Evolutionary conservation across 2,329 filamentous ascomycete species (phyloP).

Genomic region (Teratosphaeria destructans): DNA sequence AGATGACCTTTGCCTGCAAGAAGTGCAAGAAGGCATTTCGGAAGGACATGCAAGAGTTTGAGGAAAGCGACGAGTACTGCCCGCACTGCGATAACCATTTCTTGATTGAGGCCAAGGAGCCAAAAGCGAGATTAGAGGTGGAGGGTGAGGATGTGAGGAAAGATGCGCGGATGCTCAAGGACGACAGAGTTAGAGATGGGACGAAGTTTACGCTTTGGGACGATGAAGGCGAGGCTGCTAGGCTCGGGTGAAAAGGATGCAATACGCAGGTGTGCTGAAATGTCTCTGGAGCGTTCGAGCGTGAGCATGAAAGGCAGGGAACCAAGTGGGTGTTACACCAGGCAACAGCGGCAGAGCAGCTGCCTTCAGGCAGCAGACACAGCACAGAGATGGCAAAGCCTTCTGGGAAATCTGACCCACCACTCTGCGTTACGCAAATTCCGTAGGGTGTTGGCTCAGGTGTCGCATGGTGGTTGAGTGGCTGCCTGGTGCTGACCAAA

Average conservation of each 20-base stretch:
- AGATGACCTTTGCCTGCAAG: constrained; percentile 95
- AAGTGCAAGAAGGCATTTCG: constrained; percentile 98
- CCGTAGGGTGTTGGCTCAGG: not conserved
- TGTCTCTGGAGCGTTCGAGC: not conserved
- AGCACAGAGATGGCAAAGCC: not conserved
- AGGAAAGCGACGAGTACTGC: constrained; percentile 97
- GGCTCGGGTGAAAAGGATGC: constrained; percentile 18
- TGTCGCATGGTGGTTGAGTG: not conserved
- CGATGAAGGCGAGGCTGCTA: constrained; percentile 23
- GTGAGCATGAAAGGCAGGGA: not conserved
- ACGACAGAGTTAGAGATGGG: constrained; percentile 58
- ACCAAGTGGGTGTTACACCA: not conserved
- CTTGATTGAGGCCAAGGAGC: constrained; percentile 76
- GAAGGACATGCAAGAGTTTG: constrained; percentile 84
- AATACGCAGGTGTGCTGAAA: not conserved
- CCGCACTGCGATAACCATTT: constrained; percentile 99
- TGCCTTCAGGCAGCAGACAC: not conserved
- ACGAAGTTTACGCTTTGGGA: constrained; percentile 22
- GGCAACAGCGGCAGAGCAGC: not conserved
- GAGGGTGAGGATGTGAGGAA: constrained; percentile 85
- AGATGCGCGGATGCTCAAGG: constrained; percentile 81
- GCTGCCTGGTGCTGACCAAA: not conserved
- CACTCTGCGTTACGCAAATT: not conserved
- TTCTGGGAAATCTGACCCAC: not conserved
- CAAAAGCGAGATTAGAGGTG: constrained; percentile 71